phyloP scores from a whole-genome alignment of 2,329 filamentous ascomycete genomes.

The Aureobasidium vineae region DNA sequence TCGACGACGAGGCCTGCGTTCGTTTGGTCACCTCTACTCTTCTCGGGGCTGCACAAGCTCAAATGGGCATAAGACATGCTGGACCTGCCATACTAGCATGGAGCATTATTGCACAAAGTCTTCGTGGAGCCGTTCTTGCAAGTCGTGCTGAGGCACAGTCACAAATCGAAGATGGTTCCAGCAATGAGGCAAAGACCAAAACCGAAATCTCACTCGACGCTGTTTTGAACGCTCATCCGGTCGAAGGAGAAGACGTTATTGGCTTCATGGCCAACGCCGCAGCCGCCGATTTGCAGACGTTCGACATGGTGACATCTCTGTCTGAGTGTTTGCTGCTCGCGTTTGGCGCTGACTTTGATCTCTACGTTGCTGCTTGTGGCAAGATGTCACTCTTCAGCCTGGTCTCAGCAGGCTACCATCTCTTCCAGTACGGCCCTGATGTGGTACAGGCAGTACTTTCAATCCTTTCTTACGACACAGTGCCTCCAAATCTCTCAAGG shows the following conservation, averaged over 20 bases:
- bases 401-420: slow-evolving; percentile 63
- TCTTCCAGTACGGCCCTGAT: slow-evolving; percentile 71
- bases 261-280: slow-evolving; percentile 48
- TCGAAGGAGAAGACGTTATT: slow-evolving; percentile 47
- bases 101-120: slow-evolving; percentile 70
- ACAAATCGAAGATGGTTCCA: slow-evolving; percentile 19
- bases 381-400: slow-evolving; percentile 67
- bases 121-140: slow-evolving; percentile 60
- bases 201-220: slow-evolving; percentile 39
- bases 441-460: slow-evolving; percentile 65
- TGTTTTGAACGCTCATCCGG: slow-evolving; percentile 42
- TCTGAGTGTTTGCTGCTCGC: slow-evolving; percentile 46
- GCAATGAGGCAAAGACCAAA: slow-evolving; percentile 1
- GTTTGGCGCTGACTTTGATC: slow-evolving; percentile 51
- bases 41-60: slow-evolving; percentile 57
- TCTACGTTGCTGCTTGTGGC: slow-evolving; percentile 60
- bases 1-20: slow-evolving; percentile 68
- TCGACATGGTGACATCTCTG: slow-evolving; percentile 49
- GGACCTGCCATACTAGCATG: slow-evolving; percentile 77
- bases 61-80: slow-evolving; percentile 42
- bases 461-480: slow-evolving; percentile 50
- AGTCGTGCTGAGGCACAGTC: slow-evolving; percentile 52
- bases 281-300: slow-evolving; percentile 49
- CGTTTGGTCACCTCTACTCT: slow-evolving; percentile 71
- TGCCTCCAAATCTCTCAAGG: slow-evolving; percentile 21